These are phyloP conservation scores for Colletotrichum liaoningense DNA, from an alignment of 2,329 filamentous ascomycete species.

Conservation along the genomic window DNA sequence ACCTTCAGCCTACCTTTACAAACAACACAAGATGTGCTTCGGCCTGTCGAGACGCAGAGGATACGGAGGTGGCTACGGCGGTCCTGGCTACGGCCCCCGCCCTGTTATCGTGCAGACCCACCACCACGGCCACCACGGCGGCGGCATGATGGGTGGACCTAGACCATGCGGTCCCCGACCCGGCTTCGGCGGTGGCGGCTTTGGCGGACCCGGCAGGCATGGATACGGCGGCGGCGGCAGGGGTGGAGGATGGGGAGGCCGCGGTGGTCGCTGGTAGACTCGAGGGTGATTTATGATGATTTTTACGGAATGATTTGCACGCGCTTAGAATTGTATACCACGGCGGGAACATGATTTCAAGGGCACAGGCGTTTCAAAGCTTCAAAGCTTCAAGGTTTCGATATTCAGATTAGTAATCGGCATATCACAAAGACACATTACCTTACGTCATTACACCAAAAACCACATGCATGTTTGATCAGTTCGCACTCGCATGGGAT, in stretches of 20 bases:
- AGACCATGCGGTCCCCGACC: conserved; percentile 1
- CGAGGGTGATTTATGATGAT: not conserved
- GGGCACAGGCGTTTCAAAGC: not conserved
- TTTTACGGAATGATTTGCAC: not conserved
- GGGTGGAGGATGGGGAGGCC: conserved; percentile 1
- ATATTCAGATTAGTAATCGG: not conserved
- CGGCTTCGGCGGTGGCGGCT: conserved; percentile 16
- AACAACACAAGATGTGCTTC: conserved; percentile 19
- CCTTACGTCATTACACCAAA: not conserved
- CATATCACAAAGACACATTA: not conserved
- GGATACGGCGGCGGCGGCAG: conserved; percentile 5
- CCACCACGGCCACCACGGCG: conserved; percentile 29
- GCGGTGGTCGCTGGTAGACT: conserved; percentile 7
- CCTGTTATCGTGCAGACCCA: conserved; percentile 21
- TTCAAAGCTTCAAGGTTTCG: not conserved
- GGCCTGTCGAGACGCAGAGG: conserved; percentile 22
- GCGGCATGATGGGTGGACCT: not conserved
- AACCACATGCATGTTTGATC: not conserved
- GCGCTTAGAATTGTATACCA: not conserved
- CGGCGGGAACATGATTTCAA: not conserved
- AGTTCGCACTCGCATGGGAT: not conserved
- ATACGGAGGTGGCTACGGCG: conserved; percentile 13
- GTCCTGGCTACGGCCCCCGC: conserved; percentile 12
- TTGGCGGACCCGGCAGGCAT: not conserved
- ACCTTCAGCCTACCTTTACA: not conserved